Conservation (phyloP, 768 basidiomycete species). For the Russula sp. region DNA sequence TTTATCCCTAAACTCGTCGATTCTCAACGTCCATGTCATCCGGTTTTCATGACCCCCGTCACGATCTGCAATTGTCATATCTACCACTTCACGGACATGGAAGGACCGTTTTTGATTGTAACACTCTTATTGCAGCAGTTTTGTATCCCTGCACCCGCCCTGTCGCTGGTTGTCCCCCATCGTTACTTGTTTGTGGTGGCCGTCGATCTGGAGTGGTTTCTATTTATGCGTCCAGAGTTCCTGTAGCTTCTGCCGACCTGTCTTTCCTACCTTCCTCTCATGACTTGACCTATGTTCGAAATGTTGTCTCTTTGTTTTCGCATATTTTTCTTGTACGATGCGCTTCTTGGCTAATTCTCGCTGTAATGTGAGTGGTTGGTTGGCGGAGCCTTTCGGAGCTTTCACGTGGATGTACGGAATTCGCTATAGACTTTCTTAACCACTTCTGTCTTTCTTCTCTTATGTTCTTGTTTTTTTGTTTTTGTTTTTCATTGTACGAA, state of each 20-base stretch:
- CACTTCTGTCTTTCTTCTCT: background rate
- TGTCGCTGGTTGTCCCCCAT: conserved; percentile 10
- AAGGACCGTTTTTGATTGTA: conserved; percentile 24
- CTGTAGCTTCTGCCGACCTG: conserved; percentile 19
- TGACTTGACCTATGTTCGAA: conserved; percentile 7
- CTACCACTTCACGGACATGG: conserved; percentile 25
- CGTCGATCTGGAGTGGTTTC: conserved; percentile 7
- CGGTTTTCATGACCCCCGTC: conserved; percentile 19
- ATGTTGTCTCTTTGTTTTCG: conserved; percentile 8
- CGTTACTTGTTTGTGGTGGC: conserved; percentile 3
- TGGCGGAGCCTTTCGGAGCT: conserved; percentile 3
- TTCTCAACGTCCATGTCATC: conserved; percentile 17
- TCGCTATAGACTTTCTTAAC: conserved; percentile 11
- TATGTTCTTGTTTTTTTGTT: conserved; percentile 6
- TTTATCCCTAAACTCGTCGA: conserved; percentile 22
- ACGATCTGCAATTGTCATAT: conserved; percentile 27
- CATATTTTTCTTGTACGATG: conserved; percentile 16
- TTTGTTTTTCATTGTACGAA: conserved; percentile 13
- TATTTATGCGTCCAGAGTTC: conserved; percentile 20
- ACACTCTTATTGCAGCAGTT: conserved; percentile 10
- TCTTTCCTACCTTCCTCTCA: background rate
- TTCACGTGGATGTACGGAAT: conserved; percentile 5
- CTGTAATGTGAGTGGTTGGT: background rate
- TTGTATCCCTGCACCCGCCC: conserved; percentile 19
- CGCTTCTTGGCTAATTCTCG: conserved; percentile 9